phyloP scores from a whole-genome alignment of 2,329 filamentous ascomycete species.

The Stemphylium vesicarium region DNA sequence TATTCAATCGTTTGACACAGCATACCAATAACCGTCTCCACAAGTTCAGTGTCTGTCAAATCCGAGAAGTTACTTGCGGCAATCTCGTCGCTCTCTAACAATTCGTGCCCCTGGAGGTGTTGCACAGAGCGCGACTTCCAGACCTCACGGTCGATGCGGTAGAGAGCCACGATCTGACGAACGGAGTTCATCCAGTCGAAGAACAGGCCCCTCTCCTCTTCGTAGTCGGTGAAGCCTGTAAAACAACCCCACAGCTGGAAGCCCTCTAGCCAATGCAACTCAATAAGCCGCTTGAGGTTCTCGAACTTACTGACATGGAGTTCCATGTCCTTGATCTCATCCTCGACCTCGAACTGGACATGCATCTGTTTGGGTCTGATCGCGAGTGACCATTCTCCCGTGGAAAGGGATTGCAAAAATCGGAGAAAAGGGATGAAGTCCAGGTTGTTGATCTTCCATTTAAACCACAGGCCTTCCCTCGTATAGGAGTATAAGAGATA shows the following conservation, averaged over 20 bases:
- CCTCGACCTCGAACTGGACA: background rate
- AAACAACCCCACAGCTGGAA: slow-evolving; percentile 5
- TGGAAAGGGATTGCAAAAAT: slow-evolving; percentile 1
- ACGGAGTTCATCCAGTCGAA: slow-evolving; percentile 8
- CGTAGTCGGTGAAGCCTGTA: background rate
- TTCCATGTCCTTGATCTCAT: background rate
- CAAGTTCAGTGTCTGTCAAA: background rate
- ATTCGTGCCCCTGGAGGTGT: background rate
- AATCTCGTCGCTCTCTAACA: background rate
- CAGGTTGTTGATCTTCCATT: background rate
- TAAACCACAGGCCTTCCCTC: background rate
- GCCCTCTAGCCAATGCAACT: slow-evolving; percentile 11
- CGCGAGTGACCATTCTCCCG: background rate
- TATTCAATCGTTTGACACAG: background rate
- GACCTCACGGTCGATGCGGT: background rate
- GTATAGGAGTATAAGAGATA: background rate
- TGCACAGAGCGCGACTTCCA: background rate
- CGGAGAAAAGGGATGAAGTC: slow-evolving; percentile 8
- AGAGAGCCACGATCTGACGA: slow-evolving; percentile 6
- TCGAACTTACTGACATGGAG: background rate
- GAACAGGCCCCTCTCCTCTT: background rate
- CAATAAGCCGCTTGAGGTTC: background rate
- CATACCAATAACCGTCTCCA: background rate
- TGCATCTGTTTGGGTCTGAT: background rate
- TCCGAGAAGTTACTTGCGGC: background rate